Evolutionary conservation across 441 rosid species (phyloP).

Genomic region (Mallotus repandus): DNA sequence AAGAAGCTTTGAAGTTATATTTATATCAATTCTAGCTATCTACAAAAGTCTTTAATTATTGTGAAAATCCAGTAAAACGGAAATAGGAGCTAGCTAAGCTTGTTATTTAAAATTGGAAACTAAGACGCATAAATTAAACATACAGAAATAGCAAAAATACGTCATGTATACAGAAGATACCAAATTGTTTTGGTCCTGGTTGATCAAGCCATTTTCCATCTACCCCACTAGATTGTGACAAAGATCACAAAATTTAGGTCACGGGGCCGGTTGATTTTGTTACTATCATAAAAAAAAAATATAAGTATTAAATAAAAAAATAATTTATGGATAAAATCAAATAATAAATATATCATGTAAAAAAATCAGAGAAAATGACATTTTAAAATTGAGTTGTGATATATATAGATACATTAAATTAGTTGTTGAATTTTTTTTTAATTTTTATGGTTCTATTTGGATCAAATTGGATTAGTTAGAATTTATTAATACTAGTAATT

Average conservation of each 20-base stretch:
- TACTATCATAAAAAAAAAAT: background rate
- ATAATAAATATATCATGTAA: slow-evolving; percentile 10
- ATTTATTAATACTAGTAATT: too few species aligned
- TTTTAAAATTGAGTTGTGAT: too few species aligned
- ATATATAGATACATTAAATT: too few species aligned
- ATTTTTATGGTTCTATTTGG: too few species aligned
- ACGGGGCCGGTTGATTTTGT: slow-evolving; percentile 56
- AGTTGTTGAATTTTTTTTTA: too few species aligned
- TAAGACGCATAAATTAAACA: background rate
- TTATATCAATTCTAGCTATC: too few species aligned
- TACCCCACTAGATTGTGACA: slow-evolving; percentile 45
- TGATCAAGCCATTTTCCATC: slow-evolving; percentile 23
- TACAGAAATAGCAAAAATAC: background rate
- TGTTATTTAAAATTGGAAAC: background rate
- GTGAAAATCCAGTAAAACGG: too few species aligned
- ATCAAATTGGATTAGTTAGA: too few species aligned
- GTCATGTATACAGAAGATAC: slow-evolving; percentile 17
- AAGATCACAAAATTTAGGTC: slow-evolving; percentile 41
- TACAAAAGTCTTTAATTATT: too few species aligned
- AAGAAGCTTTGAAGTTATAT: too few species aligned
- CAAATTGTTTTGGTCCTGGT: slow-evolving; percentile 38
- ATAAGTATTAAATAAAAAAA: background rate
- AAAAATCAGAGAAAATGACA: slow-evolving; percentile 2
- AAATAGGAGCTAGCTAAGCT: too few species aligned
- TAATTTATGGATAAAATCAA: slow-evolving; percentile 19